Evolutionary conservation across 495 filamentous ascomycete species (phyloP), one percentile per base, ranked within the genome.

Genomic region (Bathelium albidoporum): DNA sequence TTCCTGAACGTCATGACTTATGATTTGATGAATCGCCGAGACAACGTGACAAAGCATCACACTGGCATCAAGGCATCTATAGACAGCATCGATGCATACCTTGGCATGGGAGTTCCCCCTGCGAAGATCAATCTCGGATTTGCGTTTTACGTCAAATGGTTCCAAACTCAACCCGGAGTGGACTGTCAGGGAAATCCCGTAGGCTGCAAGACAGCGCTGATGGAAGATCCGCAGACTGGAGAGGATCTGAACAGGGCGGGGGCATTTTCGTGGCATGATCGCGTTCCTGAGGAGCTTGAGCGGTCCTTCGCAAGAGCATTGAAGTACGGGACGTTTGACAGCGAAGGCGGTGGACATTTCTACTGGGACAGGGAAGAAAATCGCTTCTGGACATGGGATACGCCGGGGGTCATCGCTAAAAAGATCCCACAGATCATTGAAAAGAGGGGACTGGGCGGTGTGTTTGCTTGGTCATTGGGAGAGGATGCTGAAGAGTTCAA

Each of bases 1-100:
- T 87, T 88, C 73, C 75, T 90, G 69, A 91, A 90, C 69, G 80
- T 91, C 59, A 91, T 91, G 88, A 83, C 82, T 24, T 91, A 91
- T 74, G 88, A 91, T 66, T 70, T 91, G 59, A 87, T 88, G 82
- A 90, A 89, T 74, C 82, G 88, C 24, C 84, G 88, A 20, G 84
- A 90, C 68, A 83, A 77, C 64, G 73, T 82, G 11, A 90, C 87
- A 3, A 81, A 79, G 62, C 87, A 89, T 68, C 85, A 88, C 68
- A 87, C 81, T 24, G 81, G 84, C 43, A 73, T 89, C 32, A 65
- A 74, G 59, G 75, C 75, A 16, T 85, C 82, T 32, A 71, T 84
- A 14, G 78, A 80, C 14, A 74, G 81, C 16, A 67, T 90, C 20
- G 74, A 85, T 58, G 77, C 81, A 58, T 91, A 90, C 68, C 64